These are phyloP conservation scores for Pichia scutulata DNA, from an alignment of 805 yeast species.

Conservation along the genomic window DNA sequence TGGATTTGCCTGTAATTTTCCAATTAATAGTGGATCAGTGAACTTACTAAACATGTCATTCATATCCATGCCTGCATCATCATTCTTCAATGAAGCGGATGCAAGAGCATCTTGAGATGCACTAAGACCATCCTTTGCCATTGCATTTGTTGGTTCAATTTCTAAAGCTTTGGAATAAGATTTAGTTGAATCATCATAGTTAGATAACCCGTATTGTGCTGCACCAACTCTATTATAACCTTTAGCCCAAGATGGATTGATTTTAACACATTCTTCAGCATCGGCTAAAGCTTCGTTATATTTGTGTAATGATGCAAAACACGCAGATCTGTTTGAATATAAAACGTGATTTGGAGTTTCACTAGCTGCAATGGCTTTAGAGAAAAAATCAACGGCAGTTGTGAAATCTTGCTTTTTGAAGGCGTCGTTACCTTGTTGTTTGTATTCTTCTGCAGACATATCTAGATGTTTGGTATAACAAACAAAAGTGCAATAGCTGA, in stretches of 20 bases:
- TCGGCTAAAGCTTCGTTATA: slow-evolving; percentile 72
- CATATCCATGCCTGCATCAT: slow-evolving; percentile 39
- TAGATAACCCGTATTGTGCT: slow-evolving; percentile 82
- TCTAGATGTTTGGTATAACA: not conserved
- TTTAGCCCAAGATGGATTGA: slow-evolving; percentile 88
- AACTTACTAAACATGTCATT: slow-evolving; percentile 54
- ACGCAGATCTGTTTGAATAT: slow-evolving; percentile 90
- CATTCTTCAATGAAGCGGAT: slow-evolving; percentile 15
- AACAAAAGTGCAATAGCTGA: not conserved
- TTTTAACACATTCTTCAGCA: slow-evolving; percentile 74
- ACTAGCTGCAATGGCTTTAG: slow-evolving; percentile 82
- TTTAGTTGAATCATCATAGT: slow-evolving; percentile 63
- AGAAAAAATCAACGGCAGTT: slow-evolving; percentile 71
- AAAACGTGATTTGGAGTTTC: slow-evolving; percentile 83
- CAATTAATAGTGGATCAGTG: slow-evolving; percentile 65
- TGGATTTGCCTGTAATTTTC: slow-evolving; percentile 73
- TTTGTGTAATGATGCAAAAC: slow-evolving; percentile 71
- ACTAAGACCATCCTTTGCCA: slow-evolving; percentile 77
- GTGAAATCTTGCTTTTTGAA: slow-evolving; percentile 81
- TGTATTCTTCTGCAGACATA: slow-evolving; percentile 67
- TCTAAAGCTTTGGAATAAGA: slow-evolving; percentile 74
- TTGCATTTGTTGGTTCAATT: slow-evolving; percentile 71
- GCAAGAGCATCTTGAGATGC: slow-evolving; percentile 57
- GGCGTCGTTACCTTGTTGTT: slow-evolving; percentile 90
- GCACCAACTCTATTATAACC: slow-evolving; percentile 93